Percentiles rank a stretch among this genome's conserved stretches.
Conservation (phyloP, 257 asterid genomes). For the Solanum bukasovii region DNA sequence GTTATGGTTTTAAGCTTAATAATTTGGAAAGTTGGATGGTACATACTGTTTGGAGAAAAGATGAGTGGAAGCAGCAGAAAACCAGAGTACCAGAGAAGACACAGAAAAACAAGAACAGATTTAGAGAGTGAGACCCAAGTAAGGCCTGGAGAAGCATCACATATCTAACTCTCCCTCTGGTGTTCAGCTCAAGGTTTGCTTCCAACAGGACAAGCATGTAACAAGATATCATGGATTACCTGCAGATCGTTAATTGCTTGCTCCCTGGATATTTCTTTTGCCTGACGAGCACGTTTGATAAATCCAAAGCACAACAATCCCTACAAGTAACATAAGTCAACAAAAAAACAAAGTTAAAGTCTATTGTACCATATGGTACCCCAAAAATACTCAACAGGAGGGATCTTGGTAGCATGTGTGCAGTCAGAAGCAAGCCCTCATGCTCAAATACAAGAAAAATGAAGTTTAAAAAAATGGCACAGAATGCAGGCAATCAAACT, state of each 20-base stretch:
- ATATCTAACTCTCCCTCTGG: neutral
- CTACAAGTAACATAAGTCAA: slow-evolving; percentile 17
- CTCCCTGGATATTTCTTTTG: slow-evolving; percentile 55
- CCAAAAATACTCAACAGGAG: neutral
- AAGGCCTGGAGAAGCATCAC: neutral
- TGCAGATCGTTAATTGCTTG: slow-evolving; percentile 76
- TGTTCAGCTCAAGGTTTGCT: neutral
- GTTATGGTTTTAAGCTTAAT: neutral
- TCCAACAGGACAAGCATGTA: neutral
- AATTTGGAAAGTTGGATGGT: neutral
- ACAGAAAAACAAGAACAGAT: neutral
- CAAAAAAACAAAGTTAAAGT: neutral
- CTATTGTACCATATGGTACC: neutral
- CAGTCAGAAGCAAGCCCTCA: neutral
- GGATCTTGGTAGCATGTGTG: neutral
- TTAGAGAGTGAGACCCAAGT: neutral
- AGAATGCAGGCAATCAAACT: neutral
- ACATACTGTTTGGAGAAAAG: neutral
- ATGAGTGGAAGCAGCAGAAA: neutral
- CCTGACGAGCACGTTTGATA: slow-evolving; percentile 80
- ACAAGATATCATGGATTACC: slow-evolving; percentile 31
- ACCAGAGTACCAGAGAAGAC: neutral
- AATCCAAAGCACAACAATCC: slow-evolving; percentile 79
- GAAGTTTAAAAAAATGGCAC: neutral
- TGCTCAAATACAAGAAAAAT: neutral